Conservation (phyloP, 306 rosid genomes). For the Vachellia collinsii region DNA sequence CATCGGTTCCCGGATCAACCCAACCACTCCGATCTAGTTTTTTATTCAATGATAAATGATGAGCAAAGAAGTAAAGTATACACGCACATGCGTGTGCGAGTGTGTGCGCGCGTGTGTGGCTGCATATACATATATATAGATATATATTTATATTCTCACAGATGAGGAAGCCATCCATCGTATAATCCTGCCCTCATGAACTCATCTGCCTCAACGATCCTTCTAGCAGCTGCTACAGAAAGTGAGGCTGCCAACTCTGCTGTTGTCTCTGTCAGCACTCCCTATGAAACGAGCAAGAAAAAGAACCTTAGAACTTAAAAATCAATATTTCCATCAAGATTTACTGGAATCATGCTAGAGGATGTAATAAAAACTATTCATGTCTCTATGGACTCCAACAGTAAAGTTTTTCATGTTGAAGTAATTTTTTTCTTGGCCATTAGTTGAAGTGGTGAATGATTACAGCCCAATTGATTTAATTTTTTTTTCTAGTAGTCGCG, state of each 20-base stretch:
- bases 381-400: background rate
- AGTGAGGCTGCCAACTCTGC: constrained; percentile 98
- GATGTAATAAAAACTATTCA: constrained; percentile 16
- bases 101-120: no score
- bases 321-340: constrained; percentile 17
- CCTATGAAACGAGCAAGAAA: constrained; percentile 56
- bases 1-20: no score
- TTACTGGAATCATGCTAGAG: background rate
- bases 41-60: no score
- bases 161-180: constrained; percentile 98
- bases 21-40: no score
- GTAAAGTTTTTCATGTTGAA: background rate
- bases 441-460: background rate
- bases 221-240: constrained; percentile 88
- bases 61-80: constrained; percentile 12
- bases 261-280: constrained; percentile 97
- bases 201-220: constrained; percentile 98
- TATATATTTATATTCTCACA: constrained; percentile 50
- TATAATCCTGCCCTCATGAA: constrained; percentile 98
- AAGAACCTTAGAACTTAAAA: constrained; percentile 22
- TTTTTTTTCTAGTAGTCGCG: background rate
- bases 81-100: no score
- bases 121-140: background rate
- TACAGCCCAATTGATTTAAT: background rate
- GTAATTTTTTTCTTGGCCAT: background rate